A percentile compares a stretch with the other conserved stretches of the same genome.
Conservation (phyloP, 192 early-diverging fungal genomes). For the Radiomyces spectabilis region DNA sequence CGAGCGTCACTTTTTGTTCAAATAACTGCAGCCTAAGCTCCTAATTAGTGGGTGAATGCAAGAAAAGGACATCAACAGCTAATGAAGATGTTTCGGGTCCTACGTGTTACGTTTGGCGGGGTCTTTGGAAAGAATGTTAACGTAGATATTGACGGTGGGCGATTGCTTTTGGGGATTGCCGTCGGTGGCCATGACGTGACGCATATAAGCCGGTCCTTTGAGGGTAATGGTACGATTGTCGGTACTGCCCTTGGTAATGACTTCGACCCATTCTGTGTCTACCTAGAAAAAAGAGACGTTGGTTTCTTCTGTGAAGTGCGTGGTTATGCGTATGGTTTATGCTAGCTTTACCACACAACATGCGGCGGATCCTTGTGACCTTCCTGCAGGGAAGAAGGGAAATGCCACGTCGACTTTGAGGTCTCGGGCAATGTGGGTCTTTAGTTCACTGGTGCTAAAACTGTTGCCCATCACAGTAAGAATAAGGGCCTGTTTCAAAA, state of each 20-base stretch:
- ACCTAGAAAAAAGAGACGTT: slow-evolving; percentile 13
- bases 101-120: neutral
- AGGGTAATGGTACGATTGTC: neutral
- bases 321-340: neutral
- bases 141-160: slow-evolving; percentile 25
- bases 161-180: slow-evolving; percentile 8
- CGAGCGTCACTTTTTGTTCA: too few relatives aligned
- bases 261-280: slow-evolving; percentile 36
- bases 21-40: too few relatives aligned
- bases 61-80: too few relatives aligned
- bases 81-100: too few relatives aligned
- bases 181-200: slow-evolving; percentile 4
- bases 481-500: too few relatives aligned
- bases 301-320: neutral
- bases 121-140: slow-evolving; percentile 17
- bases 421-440: slow-evolving; percentile 33
- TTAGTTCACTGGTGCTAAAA: slow-evolving; percentile 18
- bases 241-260: slow-evolving; percentile 5
- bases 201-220: slow-evolving; percentile 7
- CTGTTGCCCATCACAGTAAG: slow-evolving; percentile 18
- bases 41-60: too few relatives aligned
- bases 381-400: slow-evolving; percentile 43
- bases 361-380: slow-evolving; percentile 33
- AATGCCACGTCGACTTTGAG: slow-evolving; percentile 48
- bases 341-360: slow-evolving; percentile 48